These are phyloP conservation scores for Pythium apleroticum DNA, from an alignment of 352 stramenopile species.

Conservation along the genomic window DNA sequence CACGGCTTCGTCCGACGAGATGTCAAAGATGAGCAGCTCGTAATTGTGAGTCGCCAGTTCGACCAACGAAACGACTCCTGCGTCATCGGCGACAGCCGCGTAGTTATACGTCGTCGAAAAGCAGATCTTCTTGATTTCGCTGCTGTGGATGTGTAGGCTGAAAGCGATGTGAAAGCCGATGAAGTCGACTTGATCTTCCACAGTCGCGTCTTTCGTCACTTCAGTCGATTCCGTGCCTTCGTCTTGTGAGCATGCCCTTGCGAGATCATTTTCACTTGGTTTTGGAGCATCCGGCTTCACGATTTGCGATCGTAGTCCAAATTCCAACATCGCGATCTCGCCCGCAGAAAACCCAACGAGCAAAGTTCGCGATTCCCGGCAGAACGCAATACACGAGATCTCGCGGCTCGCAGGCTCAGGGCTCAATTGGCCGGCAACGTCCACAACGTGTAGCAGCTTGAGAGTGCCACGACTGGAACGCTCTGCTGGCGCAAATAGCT, in stretches of 20 bases:
- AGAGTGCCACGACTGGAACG: conserved; percentile 52
- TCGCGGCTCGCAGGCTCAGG: conserved; percentile 33
- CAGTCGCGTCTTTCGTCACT: conserved; percentile 8
- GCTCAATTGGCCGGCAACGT: conserved; percentile 40
- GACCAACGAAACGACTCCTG: conserved; percentile 60
- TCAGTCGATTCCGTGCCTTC: background rate
- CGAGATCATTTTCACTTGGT: background rate
- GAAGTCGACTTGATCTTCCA: conserved; percentile 17
- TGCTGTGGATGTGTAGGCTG: conserved; percentile 57
- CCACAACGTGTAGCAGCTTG: conserved; percentile 53
- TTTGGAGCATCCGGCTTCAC: background rate
- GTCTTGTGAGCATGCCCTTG: background rate
- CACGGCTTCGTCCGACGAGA: conserved; percentile 46
- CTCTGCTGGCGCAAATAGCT: conserved; percentile 47
- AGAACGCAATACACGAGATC: conserved; percentile 55
- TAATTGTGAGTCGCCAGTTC: conserved; percentile 49
- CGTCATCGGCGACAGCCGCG: conserved; percentile 51
- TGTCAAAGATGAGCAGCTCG: conserved; percentile 60
- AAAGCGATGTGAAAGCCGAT: conserved; percentile 49
- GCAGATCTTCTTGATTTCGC: conserved; percentile 49
- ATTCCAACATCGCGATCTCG: conserved; percentile 58
- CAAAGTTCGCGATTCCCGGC: conserved; percentile 41
- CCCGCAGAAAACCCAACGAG: conserved; percentile 52
- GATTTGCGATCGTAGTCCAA: conserved; percentile 12
- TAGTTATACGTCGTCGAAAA: conserved; percentile 52